Conservation (phyloP, 345 rosid genomes). For the Eucalyptus brandiana region DNA sequence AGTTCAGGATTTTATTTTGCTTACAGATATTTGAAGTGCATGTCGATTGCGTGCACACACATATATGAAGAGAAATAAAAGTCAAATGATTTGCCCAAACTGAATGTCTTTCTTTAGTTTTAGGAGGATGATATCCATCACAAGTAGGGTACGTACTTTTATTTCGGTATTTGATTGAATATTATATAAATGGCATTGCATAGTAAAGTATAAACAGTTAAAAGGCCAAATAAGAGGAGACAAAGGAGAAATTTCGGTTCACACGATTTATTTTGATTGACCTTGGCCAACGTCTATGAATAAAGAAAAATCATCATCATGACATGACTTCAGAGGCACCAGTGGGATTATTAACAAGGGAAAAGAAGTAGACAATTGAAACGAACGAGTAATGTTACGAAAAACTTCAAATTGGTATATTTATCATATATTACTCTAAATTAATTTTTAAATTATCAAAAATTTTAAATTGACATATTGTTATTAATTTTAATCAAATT, state of each 20-base stretch:
- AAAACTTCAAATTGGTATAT: too few species aligned
- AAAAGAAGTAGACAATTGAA: neutral
- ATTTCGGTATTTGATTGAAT: neutral
- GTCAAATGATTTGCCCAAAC: too few species aligned
- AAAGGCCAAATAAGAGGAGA: neutral
- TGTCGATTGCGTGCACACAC: neutral
- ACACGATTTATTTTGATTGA: neutral
- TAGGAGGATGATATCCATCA: neutral
- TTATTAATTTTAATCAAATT: too few species aligned
- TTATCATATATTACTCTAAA: too few species aligned
- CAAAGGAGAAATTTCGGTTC: neutral
- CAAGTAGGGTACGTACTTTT: neutral
- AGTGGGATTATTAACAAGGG: neutral
- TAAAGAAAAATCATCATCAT: neutral
- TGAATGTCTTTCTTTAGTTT: neutral
- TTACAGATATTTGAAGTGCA: neutral
- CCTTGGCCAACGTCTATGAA: neutral
- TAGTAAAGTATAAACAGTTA: neutral
- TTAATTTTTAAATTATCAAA: too few species aligned
- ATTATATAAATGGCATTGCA: neutral
- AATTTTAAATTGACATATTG: too few species aligned
- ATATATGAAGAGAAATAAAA: neutral
- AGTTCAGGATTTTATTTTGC: neutral
- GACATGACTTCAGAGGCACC: neutral
- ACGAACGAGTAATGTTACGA: accelerated